Evolutionary conservation across 768 basidiomycete genomes (phyloP).

Genomic region (Tephrocybe rancida): DNA sequence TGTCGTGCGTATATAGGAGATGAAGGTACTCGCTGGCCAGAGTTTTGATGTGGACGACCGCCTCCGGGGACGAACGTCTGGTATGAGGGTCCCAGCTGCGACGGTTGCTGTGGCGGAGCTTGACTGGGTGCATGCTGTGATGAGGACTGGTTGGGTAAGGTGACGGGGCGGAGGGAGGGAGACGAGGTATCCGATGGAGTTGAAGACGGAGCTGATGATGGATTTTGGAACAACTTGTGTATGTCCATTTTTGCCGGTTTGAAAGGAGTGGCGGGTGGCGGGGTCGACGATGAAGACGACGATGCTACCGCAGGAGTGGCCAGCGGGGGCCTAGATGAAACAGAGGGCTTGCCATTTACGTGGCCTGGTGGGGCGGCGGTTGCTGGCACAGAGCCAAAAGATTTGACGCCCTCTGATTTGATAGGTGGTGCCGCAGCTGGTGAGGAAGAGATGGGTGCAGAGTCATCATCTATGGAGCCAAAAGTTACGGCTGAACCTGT

Average conservation of each 20-base stretch:
- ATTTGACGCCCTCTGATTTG: conserved; percentile 74
- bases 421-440: conserved; percentile 69
- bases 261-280: conserved; percentile 35
- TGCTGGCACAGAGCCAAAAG: conserved; percentile 79
- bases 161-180: conserved; percentile 55
- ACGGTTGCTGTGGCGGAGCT: conserved; percentile 40
- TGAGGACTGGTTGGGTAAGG: conserved; percentile 52
- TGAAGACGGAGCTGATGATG: conserved; percentile 48
- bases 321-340: conserved; percentile 41
- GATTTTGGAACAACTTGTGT: conserved; percentile 62
- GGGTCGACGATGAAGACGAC: conserved; percentile 35
- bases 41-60: conserved; percentile 46
- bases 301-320: conserved; percentile 20
- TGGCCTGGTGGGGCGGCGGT: conserved; percentile 37
- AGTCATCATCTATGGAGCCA: conserved; percentile 86
- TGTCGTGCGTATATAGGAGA: conserved; percentile 68
- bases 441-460: conserved; percentile 79
- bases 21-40: conserved; percentile 54
- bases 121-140: conserved; percentile 33
- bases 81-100: conserved; percentile 49
- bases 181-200: conserved; percentile 58
- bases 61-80: conserved; percentile 49
- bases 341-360: conserved; percentile 64
- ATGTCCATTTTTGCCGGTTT: conserved; percentile 55
- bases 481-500: conserved; percentile 77